Conservation (phyloP, 2,329 filamentous ascomycete genomes). For the Cercospora janseana region DNA sequence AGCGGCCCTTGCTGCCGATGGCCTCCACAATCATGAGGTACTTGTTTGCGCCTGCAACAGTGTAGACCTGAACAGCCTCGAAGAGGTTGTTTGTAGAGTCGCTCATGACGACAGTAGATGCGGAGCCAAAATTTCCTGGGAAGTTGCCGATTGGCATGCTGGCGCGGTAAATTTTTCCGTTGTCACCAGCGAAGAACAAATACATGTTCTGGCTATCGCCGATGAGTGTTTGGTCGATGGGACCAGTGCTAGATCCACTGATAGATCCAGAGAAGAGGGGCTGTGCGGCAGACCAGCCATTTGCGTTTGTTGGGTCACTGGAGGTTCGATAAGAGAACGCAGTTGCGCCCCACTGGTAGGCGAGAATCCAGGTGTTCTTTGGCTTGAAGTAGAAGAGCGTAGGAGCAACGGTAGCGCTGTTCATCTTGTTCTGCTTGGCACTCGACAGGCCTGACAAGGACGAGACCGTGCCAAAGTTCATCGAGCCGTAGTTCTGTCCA, state of each 20-base stretch:
- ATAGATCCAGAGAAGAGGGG: conserved; percentile 59
- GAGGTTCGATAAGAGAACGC: conserved; percentile 62
- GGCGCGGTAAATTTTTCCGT: conserved; percentile 64
- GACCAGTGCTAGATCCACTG: conserved; percentile 47
- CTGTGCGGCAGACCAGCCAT: conserved; percentile 56
- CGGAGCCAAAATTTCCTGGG: conserved; percentile 58
- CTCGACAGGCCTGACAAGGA: conserved; percentile 54
- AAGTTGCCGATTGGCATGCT: conserved; percentile 63
- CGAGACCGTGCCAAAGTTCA: conserved; percentile 54
- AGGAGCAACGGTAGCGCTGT: conserved; percentile 53
- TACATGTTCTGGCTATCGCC: conserved; percentile 62
- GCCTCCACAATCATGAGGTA: conserved; percentile 70
- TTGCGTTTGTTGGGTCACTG: conserved; percentile 56
- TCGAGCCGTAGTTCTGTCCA: conserved; percentile 54
- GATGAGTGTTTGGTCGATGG: conserved; percentile 64
- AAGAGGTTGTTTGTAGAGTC: conserved; percentile 60
- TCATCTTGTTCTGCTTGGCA: conserved; percentile 55
- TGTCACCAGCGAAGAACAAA: conserved; percentile 66
- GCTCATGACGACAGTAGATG: conserved; percentile 51
- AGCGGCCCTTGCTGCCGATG: conserved; percentile 57
- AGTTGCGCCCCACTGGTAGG: conserved; percentile 63
- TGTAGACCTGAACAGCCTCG: conserved; percentile 67
- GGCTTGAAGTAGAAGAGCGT: conserved; percentile 63
- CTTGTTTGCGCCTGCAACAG: conserved; percentile 51
- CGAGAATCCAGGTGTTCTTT: conserved; percentile 62